phyloP scores from a whole-genome alignment of 768 basidiomycete genomes.

The Trametes villosa region DNA sequence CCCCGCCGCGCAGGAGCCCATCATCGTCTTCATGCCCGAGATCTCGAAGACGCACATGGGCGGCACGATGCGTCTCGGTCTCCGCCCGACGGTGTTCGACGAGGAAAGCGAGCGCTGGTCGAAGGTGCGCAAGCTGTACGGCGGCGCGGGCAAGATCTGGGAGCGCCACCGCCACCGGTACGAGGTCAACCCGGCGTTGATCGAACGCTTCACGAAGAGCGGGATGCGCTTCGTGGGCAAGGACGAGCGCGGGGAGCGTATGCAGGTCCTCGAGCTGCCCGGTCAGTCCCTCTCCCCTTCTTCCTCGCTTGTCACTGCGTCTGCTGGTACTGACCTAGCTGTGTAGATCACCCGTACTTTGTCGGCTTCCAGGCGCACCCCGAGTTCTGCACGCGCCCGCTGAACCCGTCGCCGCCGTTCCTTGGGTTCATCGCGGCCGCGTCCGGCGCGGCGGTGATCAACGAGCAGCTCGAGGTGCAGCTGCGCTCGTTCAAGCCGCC shows the following conservation, averaged over 20 bases:
- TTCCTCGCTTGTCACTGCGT: not conserved
- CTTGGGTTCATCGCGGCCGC: constrained; percentile 93
- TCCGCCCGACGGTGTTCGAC: constrained; percentile 94
- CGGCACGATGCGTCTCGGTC: constrained; percentile 99
- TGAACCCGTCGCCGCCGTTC: constrained; percentile 98
- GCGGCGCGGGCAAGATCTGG: constrained; percentile 82
- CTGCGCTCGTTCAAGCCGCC: constrained; percentile 65
- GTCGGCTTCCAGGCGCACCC: constrained; percentile 95
- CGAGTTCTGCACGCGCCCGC: constrained; percentile 96
- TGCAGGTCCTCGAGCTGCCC: constrained; percentile 92
- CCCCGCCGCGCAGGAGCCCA: constrained; percentile 60
- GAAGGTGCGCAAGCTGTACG: constrained; percentile 79
- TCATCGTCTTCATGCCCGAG: constrained; percentile 98
- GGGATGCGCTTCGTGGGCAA: constrained; percentile 85
- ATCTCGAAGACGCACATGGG: constrained; percentile 98
- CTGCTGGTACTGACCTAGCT: not conserved
- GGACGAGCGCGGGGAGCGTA: constrained; percentile 95
- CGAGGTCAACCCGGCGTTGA: constrained; percentile 92
- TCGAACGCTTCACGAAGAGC: constrained; percentile 67
- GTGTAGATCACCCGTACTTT: constrained; percentile 91
- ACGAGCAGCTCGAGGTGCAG: constrained; percentile 77
- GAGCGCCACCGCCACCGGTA: constrained; percentile 96
- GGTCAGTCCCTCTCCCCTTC: constrained; percentile 54
- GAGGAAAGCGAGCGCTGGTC: constrained; percentile 70
- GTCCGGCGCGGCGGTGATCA: constrained; percentile 53